A percentile compares a stretch with the other conserved stretches of the same genome.
phyloP scores from a whole-genome alignment of 1,284 basidiomycete species.

The Schizophyllum amplum region DNA sequence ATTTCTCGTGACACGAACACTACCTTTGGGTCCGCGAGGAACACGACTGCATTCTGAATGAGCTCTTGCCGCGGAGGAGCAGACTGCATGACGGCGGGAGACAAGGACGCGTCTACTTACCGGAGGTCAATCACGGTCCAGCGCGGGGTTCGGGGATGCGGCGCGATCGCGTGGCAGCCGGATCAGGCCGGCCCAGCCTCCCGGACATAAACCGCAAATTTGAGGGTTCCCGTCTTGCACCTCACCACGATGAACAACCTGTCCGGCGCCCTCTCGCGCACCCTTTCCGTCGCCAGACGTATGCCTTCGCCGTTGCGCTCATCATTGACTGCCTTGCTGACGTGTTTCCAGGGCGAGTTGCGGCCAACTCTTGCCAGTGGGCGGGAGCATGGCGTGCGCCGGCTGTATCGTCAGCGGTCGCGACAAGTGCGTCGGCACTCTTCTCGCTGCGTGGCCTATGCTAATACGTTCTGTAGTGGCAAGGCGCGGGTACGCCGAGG shows the following conservation, averaged over 20 bases:
- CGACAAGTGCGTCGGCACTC: not conserved
- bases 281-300: not conserved
- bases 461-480: not conserved
- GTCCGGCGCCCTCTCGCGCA: not conserved
- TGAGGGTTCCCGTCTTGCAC: not conserved
- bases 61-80: conserved; percentile 62
- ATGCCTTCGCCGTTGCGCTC: not conserved
- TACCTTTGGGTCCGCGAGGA: conserved; percentile 73
- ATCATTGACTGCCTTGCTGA: not conserved
- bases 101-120: not conserved
- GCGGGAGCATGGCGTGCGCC: not conserved
- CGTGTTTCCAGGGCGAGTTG: not conserved
- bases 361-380: not conserved
- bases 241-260: not conserved
- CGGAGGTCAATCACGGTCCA: conserved; percentile 1
- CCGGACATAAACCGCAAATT: not conserved
- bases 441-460: conserved; percentile 18
- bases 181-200: not conserved
- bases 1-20: conserved; percentile 1
- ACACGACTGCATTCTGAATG: conserved; percentile 72
- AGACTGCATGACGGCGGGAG: conserved; percentile 8
- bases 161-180: not conserved
- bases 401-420: not conserved
- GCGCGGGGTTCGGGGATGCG: conserved; percentile 2
- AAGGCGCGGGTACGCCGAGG: conserved; percentile 70